Base-by-base conservation (phyloP, 345 rosid genomes). In the Hibiscus syriacus region DNA sequence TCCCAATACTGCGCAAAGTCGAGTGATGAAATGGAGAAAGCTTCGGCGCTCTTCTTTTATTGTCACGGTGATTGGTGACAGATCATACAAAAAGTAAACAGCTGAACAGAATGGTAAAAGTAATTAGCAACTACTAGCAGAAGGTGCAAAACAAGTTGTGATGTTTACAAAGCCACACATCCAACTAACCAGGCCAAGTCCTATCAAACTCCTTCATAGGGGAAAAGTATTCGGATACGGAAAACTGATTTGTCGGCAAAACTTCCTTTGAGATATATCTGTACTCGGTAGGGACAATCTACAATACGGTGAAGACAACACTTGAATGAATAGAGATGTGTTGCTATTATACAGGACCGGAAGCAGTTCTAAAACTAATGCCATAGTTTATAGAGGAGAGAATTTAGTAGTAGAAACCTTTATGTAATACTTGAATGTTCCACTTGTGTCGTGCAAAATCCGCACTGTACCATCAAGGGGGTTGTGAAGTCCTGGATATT, bases 241-340 rank as follows among this genome's bases (percentile, higher is more conserved):
- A 94, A 74, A 89, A 94, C 57, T 94, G 99, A 65, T 94, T 94
- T 36, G 98, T 91, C 1, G 93, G 82, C 77, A 94, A 57, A 71
- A 94, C 81, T 61, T n/a, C n/a, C n/a, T n/a, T n/a, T n/a, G n/a
- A n/a, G n/a, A n/a, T n/a, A n/a, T n/a, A n/a, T n/a, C n/a, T 81
- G 72, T 94, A 94, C 78, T 94, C 99, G 20, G 99, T 94, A 1
- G 98, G 99, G 73, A 91, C 99, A 81, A 94, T 80, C 99, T 94
- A 88, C 78, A 72, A 48, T 50, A 61, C n/a, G 63, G 17, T 34
- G 64, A 32, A 53, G 17, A 38, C n/a, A 39, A 5, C 3, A 12
- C 30, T 12, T 39, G 50, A 30, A 22, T 61, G 30, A 61, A 60
- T 6, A 38, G 19, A 38, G 19, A 22, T 6, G 49, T 11, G 27